Evolutionary conservation across 129 eudicot genomes (phyloP).

Genomic region (Saussurea involucrata): DNA sequence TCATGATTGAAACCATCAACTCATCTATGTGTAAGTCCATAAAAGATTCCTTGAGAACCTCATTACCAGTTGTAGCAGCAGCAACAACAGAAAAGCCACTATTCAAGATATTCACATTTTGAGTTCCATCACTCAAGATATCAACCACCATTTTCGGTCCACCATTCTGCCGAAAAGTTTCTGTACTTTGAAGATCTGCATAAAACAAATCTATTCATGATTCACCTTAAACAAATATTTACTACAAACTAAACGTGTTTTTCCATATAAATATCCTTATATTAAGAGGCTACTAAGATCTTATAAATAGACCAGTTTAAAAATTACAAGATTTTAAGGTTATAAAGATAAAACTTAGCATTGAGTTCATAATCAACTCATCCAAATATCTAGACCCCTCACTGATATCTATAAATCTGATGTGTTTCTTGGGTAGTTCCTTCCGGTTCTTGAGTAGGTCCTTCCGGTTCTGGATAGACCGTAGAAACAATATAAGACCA

Average conservation of each 20-base stretch:
- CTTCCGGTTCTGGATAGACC: no score
- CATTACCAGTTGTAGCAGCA: conserved; percentile 92
- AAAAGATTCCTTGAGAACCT: conserved; percentile 82
- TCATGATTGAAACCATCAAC: conserved; percentile 50
- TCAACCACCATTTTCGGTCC: conserved; percentile 68
- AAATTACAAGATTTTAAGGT: background rate
- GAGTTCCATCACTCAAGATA: conserved; percentile 44
- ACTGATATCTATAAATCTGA: no score
- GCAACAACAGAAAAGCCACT: conserved; percentile 72
- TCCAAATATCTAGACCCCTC: no score
- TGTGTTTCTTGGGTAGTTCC: no score
- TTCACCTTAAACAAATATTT: background rate
- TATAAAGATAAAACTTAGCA: background rate
- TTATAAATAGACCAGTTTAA: background rate
- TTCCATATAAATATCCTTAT: background rate
- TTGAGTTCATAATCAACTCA: background rate
- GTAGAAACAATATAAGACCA: no score
- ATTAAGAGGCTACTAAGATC: background rate
- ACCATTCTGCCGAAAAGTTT: conserved; percentile 53
- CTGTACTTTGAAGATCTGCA: conserved; percentile 88
- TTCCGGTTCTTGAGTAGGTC: no score
- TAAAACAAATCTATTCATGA: background rate
- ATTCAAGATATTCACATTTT: conserved; percentile 50
- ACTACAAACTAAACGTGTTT: background rate
- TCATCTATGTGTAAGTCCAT: conserved; percentile 79